Evolutionary conservation across 1,284 basidiomycete genomes (phyloP), one percentile per base, ranked within the genome.

Genomic region (Pisolithus thermaeus): DNA sequence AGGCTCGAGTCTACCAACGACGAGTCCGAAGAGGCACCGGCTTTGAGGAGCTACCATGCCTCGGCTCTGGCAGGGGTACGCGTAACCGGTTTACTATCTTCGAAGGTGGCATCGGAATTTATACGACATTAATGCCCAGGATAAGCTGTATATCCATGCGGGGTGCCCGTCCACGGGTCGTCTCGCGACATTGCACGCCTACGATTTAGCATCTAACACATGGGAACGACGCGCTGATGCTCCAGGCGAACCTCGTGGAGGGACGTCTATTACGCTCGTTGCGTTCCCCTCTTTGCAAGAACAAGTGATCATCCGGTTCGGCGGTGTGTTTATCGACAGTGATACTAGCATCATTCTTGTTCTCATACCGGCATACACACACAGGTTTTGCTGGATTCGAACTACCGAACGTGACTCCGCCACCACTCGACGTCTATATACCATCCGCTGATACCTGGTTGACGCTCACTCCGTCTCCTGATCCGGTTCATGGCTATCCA

Each of bases 231-330:
- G 71, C 12, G 59, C 70, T 20, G 55, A 64, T 20, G 74, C 70
- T 0, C 75, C 74, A 1, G 69, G 61, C 1, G 70, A 69, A 3
- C 62, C 61, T 1, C 65, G 73, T 3, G 72, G 74, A 8, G 73
- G 73, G 0, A 81, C 83, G 1, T 75, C 83, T 2, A 72, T 87
- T 57, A 90, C 91, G 63, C 77, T 86, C 35, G 84, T 90, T 5
- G 79, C 79, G 5, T 75, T 89, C 2, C 86, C 87, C 0, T 69
- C 64, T 35, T 5, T 23, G 25, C 32, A 35, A 3, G 64, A 56
- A 23, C 48, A 40, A 23, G 53, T 63, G 6, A 53, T 65, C 32
- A 23, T 63, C 22, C 58, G 62, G 7, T 66, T 63, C 25, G 61
- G 59, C 39, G 61, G 64, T 63, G 30, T 0, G 51, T 53, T 6